Conservation (phyloP, 2,329 filamentous ascomycete genomes). For the Arachnopeziza araneosa region DNA sequence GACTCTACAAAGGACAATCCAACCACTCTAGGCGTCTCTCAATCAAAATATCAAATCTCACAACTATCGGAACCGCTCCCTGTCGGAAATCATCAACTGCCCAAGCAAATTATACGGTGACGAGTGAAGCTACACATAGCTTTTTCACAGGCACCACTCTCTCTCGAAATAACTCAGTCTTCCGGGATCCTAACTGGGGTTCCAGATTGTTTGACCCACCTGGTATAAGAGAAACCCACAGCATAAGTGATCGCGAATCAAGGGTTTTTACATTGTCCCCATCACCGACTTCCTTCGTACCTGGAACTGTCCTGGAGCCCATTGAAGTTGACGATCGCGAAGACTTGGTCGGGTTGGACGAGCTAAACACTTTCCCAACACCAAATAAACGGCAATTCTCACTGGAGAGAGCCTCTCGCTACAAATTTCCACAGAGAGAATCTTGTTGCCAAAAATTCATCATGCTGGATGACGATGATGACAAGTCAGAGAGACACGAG, state of each 20-base stretch:
- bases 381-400: not conserved
- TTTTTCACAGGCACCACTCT: not conserved
- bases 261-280: not conserved
- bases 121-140: not conserved
- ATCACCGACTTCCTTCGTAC: not conserved
- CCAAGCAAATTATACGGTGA: not conserved
- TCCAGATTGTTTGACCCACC: not conserved
- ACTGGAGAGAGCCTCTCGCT: not conserved
- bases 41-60: not conserved
- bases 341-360: not conserved
- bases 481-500: not conserved
- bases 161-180: not conserved
- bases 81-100: not conserved
- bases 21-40: not conserved
- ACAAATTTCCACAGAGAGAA: not conserved
- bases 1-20: not conserved
- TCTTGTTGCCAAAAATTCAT: not conserved
- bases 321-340: not conserved
- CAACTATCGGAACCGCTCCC: not conserved
- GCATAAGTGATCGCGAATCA: not conserved
- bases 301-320: not conserved
- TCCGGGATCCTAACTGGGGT: not conserved
- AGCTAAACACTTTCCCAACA: not conserved
- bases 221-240: not conserved
- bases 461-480: not conserved